These are phyloP conservation scores for Beta lomatogona DNA, from an alignment of 179 eudicot species.

Conservation along the genomic window DNA sequence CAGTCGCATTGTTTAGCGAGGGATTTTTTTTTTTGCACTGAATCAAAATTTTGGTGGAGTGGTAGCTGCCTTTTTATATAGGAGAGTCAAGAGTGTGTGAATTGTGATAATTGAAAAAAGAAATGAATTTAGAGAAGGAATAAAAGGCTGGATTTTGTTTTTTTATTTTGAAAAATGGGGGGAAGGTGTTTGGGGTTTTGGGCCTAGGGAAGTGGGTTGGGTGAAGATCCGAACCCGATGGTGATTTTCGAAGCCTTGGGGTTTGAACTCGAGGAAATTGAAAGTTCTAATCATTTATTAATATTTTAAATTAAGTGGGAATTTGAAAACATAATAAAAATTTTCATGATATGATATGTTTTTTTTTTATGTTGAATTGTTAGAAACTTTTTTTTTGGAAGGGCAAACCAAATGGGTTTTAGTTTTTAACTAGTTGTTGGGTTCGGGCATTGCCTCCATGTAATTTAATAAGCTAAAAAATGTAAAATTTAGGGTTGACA, in stretches of 20 bases:
- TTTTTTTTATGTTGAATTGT: not conserved
- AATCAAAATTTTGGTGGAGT: not conserved
- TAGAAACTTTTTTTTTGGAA: not conserved
- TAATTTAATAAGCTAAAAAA: too few species aligned
- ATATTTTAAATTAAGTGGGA: constrained; percentile 3
- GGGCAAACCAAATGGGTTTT: not conserved
- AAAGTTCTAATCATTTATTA: not conserved
- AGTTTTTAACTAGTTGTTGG: not conserved
- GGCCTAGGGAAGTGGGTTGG: constrained; percentile 14
- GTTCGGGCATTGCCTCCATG: too few species aligned
- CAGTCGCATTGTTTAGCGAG: not conserved
- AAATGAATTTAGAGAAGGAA: not conserved
- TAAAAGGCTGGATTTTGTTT: not conserved
- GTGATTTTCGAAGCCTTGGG: constrained; percentile 21
- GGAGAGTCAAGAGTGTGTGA: too few species aligned
- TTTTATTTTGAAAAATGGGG: not conserved
- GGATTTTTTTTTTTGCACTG: not conserved
- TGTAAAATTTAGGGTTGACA: too few species aligned
- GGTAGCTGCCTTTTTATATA: not conserved
- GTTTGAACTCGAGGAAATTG: not conserved
- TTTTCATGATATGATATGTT: too few species aligned
- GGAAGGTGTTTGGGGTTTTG: not conserved
- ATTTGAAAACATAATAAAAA: too few species aligned
- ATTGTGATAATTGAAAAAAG: not conserved
- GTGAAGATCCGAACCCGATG: constrained; percentile 10